These are phyloP conservation scores for Vitis hybrid DNA, from an alignment of 177 flowering plant species.

Conservation along the genomic window DNA sequence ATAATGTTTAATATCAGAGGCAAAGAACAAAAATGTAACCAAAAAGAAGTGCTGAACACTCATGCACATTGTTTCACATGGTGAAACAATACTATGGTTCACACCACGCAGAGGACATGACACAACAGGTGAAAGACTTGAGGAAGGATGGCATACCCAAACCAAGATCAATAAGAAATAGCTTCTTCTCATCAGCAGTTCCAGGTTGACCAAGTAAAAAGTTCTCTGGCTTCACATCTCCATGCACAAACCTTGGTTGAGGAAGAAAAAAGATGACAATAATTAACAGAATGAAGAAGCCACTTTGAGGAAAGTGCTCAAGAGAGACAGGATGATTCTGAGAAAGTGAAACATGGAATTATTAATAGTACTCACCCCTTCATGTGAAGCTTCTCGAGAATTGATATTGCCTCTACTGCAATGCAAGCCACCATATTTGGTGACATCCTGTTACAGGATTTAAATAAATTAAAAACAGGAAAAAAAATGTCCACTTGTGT, in stretches of 20 bases:
- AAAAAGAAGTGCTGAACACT: background rate
- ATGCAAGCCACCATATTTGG: slow-evolving; percentile 88
- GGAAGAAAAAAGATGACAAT: slow-evolving; percentile 1
- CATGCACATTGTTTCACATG: background rate
- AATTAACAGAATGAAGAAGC: background rate
- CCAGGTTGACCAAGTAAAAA: slow-evolving; percentile 83
- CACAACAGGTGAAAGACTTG: no score
- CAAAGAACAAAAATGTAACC: background rate
- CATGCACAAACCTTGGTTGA: slow-evolving; percentile 70
- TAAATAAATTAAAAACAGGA: slow-evolving; percentile 2
- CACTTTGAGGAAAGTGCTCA: background rate
- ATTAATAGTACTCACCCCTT: slow-evolving; percentile 57
- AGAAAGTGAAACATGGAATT: background rate
- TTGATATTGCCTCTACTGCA: slow-evolving; percentile 94
- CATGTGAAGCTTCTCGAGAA: slow-evolving; percentile 84
- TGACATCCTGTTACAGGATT: slow-evolving; percentile 66
- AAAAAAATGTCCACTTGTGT: background rate
- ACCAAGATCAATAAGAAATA: slow-evolving; percentile 83
- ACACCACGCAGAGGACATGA: no score
- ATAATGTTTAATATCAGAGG: background rate
- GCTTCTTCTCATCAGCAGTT: slow-evolving; percentile 66
- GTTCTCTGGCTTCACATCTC: slow-evolving; percentile 91
- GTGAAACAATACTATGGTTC: no score
- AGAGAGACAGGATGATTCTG: background rate
- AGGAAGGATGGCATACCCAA: slow-evolving; percentile 47